Evolutionary conservation across 495 filamentous ascomycete species (phyloP).

Genomic region (Glarea lozoyensis): DNA sequence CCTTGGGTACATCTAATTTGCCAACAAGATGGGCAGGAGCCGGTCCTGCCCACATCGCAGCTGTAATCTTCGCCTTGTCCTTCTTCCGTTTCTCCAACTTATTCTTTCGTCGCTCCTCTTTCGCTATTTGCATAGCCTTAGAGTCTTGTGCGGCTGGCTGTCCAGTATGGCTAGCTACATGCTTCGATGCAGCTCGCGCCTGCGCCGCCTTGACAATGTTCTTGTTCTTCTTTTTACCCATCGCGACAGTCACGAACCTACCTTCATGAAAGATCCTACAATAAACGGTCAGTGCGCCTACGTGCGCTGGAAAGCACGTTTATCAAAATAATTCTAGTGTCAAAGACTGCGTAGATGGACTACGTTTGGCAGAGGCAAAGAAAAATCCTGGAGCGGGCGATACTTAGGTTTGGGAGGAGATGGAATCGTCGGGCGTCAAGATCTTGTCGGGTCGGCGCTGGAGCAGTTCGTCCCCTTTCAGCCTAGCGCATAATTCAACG

Average conservation of each 20-base stretch:
- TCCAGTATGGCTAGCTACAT: no score
- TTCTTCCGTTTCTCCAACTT: conserved; percentile 12
- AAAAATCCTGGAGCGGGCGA: no score
- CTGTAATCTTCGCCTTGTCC: conserved; percentile 11
- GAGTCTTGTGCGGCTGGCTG: not conserved
- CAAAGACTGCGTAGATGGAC: no score
- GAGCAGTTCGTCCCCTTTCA: no score
- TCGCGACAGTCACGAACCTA: conserved; percentile 9
- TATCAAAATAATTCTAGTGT: no score
- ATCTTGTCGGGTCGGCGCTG: no score
- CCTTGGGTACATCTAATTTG: conserved; percentile 14
- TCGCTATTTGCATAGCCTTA: no score
- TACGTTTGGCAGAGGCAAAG: no score
- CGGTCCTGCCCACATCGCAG: conserved; percentile 15
- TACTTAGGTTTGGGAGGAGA: no score
- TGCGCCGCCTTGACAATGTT: not conserved
- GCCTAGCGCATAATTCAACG: no score
- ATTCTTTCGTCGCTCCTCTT: conserved; percentile 11
- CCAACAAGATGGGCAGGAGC: conserved; percentile 18
- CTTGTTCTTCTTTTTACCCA: conserved; percentile 13
- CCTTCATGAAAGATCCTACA: no score
- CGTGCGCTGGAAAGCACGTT: conserved; percentile 2
- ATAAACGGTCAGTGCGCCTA: conserved; percentile 6
- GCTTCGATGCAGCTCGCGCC: not conserved
- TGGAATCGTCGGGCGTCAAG: no score